A percentile compares a stretch with the other conserved stretches of the same genome.
Evolutionary conservation across 2,329 filamentous ascomycete genomes (phyloP).

Genomic region (Monilinia aucupariae): DNA sequence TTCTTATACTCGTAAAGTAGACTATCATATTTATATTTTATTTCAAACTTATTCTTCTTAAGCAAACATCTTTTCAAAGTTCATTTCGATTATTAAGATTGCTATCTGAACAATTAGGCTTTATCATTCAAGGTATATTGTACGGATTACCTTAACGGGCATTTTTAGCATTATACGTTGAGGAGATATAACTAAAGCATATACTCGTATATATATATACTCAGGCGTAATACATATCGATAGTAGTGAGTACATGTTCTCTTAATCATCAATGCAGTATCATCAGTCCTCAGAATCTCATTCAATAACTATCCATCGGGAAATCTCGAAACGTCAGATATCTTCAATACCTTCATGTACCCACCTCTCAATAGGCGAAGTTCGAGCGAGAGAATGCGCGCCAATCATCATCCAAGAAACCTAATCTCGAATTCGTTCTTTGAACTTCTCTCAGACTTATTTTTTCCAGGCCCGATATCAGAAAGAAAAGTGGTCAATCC

Average conservation of each 20-base stretch:
- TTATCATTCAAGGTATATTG: too few species aligned
- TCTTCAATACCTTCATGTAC: background rate
- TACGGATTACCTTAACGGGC: too few species aligned
- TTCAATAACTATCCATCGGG: conserved; percentile 4
- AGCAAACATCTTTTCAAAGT: too few species aligned
- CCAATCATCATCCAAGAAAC: background rate
- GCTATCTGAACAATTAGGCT: too few species aligned
- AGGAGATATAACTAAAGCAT: background rate
- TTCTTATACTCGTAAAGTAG: too few species aligned
- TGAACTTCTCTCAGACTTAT: too few species aligned
- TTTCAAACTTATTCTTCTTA: too few species aligned
- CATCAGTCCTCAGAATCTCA: background rate
- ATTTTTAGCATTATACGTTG: too few species aligned
- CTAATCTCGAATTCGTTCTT: background rate
- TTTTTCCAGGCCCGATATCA: conserved; percentile 10
- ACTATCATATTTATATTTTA: too few species aligned
- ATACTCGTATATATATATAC: too few species aligned
- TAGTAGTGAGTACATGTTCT: background rate
- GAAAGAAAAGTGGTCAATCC: background rate
- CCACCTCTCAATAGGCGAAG: background rate
- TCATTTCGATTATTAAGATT: too few species aligned
- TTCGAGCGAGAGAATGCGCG: background rate
- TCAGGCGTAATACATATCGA: background rate
- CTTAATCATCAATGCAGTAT: background rate
- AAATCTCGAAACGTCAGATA: conserved; percentile 9